These are phyloP conservation scores for Fragaria iinumae DNA, from an alignment of 306 rosid species.

Conservation along the genomic window DNA sequence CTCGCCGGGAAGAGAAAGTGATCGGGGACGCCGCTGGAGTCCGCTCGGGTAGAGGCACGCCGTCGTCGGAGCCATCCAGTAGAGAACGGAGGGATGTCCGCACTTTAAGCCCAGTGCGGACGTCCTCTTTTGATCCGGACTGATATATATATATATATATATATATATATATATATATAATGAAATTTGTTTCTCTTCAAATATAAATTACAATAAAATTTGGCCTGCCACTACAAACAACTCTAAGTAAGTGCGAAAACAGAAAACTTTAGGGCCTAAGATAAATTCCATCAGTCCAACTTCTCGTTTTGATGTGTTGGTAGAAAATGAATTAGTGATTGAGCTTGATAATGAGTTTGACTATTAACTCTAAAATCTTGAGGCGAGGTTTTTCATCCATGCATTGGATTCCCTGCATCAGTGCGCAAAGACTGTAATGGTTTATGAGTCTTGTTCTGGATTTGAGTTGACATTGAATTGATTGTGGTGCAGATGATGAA, in stretches of 20 bases:
- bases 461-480: neutral
- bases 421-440: neutral
- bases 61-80: too few relatives aligned
- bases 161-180: too few relatives aligned
- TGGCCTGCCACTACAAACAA: neutral
- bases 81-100: too few relatives aligned
- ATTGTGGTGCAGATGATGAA: constrained; percentile 45
- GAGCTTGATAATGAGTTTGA: neutral
- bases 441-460: neutral
- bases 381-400: neutral
- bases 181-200: neutral
- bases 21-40: too few relatives aligned
- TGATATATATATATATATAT: too few relatives aligned
- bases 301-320: neutral
- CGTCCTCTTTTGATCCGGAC: too few relatives aligned
- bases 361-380: neutral
- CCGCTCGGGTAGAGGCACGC: too few relatives aligned
- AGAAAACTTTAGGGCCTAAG: neutral
- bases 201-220: neutral
- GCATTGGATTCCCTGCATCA: neutral
- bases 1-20: too few relatives aligned
- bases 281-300: neutral
- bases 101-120: too few relatives aligned
- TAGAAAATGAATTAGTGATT: neutral
- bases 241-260: neutral